A percentile compares a stretch with the other conserved stretches of the same genome.
Evolutionary conservation across 768 basidiomycete species (phyloP).

Genomic region (Mycena belliarum): DNA sequence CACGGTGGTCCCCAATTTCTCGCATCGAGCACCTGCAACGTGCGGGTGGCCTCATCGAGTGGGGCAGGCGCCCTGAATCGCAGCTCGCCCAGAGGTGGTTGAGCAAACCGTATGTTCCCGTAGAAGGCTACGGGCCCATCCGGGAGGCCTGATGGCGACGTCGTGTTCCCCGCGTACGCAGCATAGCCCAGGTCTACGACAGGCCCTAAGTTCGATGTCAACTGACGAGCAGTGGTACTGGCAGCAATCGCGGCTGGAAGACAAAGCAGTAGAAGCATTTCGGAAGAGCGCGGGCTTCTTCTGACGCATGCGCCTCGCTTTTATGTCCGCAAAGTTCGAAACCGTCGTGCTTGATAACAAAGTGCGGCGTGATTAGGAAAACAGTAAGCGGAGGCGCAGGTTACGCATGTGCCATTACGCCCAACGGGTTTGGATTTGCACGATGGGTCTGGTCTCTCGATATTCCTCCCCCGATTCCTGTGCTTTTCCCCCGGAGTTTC

Average conservation of each 20-base stretch:
- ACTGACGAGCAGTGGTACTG: background rate
- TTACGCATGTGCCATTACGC: too few relatives aligned
- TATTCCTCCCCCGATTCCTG: too few relatives aligned
- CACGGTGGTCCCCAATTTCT: slow-evolving; percentile 46
- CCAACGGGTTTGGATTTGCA: too few relatives aligned
- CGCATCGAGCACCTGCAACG: slow-evolving; percentile 38
- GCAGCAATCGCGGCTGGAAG: background rate
- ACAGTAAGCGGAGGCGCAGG: too few relatives aligned
- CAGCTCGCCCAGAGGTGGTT: slow-evolving; percentile 41
- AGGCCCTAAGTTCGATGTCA: slow-evolving; percentile 33
- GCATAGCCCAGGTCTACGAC: slow-evolving; percentile 44
- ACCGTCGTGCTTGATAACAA: too few relatives aligned
- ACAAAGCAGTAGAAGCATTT: background rate
- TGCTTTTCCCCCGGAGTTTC: too few relatives aligned
- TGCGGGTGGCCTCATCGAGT: slow-evolving; percentile 33
- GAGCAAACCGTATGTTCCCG: slow-evolving; percentile 43
- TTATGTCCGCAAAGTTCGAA: too few relatives aligned
- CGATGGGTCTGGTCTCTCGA: too few relatives aligned
- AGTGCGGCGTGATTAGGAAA: too few relatives aligned
- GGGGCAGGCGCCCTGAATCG: slow-evolving; percentile 39
- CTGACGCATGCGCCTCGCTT: too few relatives aligned
- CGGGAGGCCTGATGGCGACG: slow-evolving; percentile 35
- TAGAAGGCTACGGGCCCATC: slow-evolving; percentile 43
- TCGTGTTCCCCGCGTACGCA: slow-evolving; percentile 41
- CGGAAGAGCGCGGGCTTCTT: background rate